phyloP scores from a whole-genome alignment of 2,329 filamentous ascomycete species.

The Teratosphaeria viscida region DNA sequence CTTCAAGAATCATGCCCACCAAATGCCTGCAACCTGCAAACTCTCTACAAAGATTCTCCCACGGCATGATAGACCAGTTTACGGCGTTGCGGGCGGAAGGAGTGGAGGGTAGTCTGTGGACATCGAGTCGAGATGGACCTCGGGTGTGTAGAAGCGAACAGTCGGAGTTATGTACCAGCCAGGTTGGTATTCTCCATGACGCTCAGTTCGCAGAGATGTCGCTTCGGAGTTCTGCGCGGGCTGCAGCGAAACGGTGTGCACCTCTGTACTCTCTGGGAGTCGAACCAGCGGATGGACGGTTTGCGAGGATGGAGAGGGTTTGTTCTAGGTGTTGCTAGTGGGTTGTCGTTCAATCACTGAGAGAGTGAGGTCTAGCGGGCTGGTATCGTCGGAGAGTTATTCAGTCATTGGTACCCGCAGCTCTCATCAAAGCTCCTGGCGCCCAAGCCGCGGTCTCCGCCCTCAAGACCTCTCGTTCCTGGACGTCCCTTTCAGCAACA shows the following conservation, averaged over 20 bases:
- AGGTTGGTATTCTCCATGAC: slow-evolving; percentile 25
- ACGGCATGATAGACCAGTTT: slow-evolving; percentile 21
- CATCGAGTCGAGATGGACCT: slow-evolving; percentile 14
- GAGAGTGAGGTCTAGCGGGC: slow-evolving; percentile 15
- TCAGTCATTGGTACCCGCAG: not conserved
- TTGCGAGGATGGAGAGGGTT: slow-evolving; percentile 12
- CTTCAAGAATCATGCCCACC: slow-evolving; percentile 13
- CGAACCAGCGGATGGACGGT: slow-evolving; percentile 18
- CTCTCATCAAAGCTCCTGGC: not conserved
- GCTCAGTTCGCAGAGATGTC: slow-evolving; percentile 14
- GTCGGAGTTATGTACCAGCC: slow-evolving; percentile 21
- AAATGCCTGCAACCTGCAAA: slow-evolving; percentile 9
- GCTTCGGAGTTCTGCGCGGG: slow-evolving; percentile 16
- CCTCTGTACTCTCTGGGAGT: slow-evolving; percentile 18
- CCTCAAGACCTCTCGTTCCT: not conserved
- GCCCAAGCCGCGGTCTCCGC: not conserved
- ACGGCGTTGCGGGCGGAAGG: slow-evolving; percentile 7
- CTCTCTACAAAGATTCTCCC: slow-evolving; percentile 22
- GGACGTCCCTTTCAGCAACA: slow-evolving; percentile 55
- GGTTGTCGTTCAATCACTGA: too few species aligned
- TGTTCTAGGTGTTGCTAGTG: slow-evolving; percentile 1
- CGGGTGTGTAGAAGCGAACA: slow-evolving; percentile 3
- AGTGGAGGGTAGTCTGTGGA: slow-evolving; percentile 12
- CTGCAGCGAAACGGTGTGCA: slow-evolving; percentile 17
- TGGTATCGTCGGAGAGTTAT: slow-evolving; percentile 12